Conservation (phyloP, 208 protist genomes). For the Crithidia thermophila region DNA sequence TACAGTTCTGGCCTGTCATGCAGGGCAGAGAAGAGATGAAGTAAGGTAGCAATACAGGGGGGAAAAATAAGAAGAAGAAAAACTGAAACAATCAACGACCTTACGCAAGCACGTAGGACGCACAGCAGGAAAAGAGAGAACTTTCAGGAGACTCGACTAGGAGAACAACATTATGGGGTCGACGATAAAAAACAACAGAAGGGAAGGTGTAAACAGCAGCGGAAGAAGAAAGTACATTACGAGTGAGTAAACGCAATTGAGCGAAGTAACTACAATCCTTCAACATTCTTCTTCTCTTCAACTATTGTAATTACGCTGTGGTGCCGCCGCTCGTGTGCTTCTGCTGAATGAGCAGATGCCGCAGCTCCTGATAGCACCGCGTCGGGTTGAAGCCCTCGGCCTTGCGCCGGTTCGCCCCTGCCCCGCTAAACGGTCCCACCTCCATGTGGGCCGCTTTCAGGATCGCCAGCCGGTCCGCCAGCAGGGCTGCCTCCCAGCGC, state of each 20-base stretch:
- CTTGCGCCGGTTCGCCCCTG: slow-evolving; percentile 19
- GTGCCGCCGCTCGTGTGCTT: background rate
- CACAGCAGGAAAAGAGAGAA: no score
- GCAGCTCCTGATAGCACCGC: slow-evolving; percentile 28
- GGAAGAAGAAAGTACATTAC: background rate
- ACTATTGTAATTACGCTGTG: background rate
- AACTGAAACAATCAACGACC: background rate
- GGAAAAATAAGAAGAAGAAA: slow-evolving; percentile 5
- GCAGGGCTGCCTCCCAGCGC: slow-evolving; percentile 45
- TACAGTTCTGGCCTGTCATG: background rate
- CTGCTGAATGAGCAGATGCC: slow-evolving; percentile 28
- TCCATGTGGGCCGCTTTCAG: slow-evolving; percentile 29
- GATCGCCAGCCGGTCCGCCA: slow-evolving; percentile 31
- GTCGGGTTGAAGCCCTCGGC: slow-evolving; percentile 7
- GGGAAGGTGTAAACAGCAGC: no score
- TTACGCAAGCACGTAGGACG: background rate
- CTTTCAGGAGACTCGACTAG: no score
- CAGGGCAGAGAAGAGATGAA: background rate
- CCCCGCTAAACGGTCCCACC: slow-evolving; percentile 13
- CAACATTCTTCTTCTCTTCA: background rate
- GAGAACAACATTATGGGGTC: no score
- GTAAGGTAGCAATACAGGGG: background rate
- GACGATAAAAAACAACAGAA: no score
- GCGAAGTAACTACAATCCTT: background rate
- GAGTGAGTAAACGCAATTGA: background rate